Conservation (phyloP, 2,329 filamentous ascomycete species). For the Colletotrichum lupini region DNA sequence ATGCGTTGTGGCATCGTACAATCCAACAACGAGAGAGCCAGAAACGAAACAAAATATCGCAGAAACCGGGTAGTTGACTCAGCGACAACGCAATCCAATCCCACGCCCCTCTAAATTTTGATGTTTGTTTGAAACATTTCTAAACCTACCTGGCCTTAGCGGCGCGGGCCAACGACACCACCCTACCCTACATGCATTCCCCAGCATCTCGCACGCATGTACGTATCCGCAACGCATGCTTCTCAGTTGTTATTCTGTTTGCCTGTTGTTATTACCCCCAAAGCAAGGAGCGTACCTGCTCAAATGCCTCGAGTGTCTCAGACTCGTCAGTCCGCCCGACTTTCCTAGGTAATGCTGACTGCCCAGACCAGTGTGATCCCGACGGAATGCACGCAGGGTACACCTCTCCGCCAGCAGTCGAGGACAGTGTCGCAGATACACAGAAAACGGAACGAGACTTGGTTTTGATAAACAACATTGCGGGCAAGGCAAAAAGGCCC, state of each 20-base stretch:
- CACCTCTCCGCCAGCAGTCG: background rate
- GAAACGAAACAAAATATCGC: background rate
- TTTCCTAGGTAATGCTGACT: too few species aligned
- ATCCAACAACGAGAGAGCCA: background rate
- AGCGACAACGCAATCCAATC: background rate
- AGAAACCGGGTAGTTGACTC: background rate
- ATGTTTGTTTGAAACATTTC: background rate
- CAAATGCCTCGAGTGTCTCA: background rate
- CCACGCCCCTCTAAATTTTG: background rate
- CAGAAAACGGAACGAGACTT: background rate
- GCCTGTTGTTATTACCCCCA: background rate
- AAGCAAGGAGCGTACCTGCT: background rate
- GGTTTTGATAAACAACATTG: background rate
- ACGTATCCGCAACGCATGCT: background rate
- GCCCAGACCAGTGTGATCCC: background rate
- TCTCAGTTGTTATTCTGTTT: too few species aligned
- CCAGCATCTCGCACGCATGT: background rate
- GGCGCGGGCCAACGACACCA: too few species aligned
- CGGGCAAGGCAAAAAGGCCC: background rate
- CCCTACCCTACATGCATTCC: background rate
- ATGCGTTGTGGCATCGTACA: background rate
- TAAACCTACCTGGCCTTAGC: background rate
- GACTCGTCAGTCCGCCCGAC: background rate
- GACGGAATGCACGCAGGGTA: background rate
- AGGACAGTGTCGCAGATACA: background rate